Conservation (phyloP, 2,329 filamentous ascomycete genomes). For the Chrysoporthe puriensis region DNA sequence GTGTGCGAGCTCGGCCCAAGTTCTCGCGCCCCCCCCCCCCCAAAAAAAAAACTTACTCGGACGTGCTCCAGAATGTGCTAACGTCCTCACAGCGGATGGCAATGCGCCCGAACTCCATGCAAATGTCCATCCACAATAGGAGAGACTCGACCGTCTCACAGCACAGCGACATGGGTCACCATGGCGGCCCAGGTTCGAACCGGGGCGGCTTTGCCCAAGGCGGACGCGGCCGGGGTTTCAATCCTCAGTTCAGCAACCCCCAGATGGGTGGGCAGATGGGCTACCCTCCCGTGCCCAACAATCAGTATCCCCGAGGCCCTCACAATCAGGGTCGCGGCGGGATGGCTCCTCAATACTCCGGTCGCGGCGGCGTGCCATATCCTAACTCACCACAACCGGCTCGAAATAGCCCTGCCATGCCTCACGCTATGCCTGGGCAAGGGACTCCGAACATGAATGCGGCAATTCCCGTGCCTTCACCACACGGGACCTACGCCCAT, state of each 20-base stretch:
- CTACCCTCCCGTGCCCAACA: slow-evolving; percentile 42
- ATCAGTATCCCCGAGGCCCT: slow-evolving; percentile 43
- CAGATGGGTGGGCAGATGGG: slow-evolving; percentile 54
- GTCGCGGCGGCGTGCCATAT: slow-evolving; percentile 53
- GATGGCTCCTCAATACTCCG: slow-evolving; percentile 49
- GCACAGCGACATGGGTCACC: slow-evolving; percentile 72
- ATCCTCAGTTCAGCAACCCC: slow-evolving; percentile 38
- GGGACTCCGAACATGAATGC: slow-evolving; percentile 71
- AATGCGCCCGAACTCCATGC: slow-evolving; percentile 63
- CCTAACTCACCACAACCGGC: slow-evolving; percentile 69
- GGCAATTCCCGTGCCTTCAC: slow-evolving; percentile 68
- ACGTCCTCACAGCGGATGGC: slow-evolving; percentile 61
- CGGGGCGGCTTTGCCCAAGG: slow-evolving; percentile 58
- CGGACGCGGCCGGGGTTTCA: slow-evolving; percentile 52
- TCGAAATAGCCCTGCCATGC: slow-evolving; percentile 67
- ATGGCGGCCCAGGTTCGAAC: slow-evolving; percentile 59
- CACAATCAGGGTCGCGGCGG: slow-evolving; percentile 45
- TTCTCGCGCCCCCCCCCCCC: slow-evolving; percentile 8
- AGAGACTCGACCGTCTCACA: slow-evolving; percentile 85
- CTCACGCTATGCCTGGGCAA: slow-evolving; percentile 61
- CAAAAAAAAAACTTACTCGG: slow-evolving; percentile 25
- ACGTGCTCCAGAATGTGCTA: slow-evolving; percentile 3
- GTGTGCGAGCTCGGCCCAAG: neutral
- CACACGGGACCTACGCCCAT: slow-evolving; percentile 55
- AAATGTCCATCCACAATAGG: slow-evolving; percentile 65